Evolutionary conservation across 1,284 basidiomycete genomes (phyloP), one percentile per base, ranked within the genome.

Genomic region (Microbotryum saponariae): DNA sequence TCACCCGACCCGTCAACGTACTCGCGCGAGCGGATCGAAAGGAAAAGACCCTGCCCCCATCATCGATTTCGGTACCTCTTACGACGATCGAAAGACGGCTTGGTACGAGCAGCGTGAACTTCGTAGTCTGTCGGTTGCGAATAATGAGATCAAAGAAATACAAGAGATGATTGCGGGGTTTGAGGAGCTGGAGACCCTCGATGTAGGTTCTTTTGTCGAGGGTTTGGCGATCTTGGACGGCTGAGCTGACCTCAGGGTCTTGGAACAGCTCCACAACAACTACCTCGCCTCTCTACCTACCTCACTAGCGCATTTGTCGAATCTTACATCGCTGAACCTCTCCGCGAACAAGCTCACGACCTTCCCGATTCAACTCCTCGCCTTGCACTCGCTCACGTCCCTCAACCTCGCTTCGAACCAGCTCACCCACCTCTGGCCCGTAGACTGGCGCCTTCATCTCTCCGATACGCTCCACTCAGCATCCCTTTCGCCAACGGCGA

Each of bases 51-150:
- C 45, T 6, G 31, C 31, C 9, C 21, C 50, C 10, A 58, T 54
- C 51, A 49, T 59, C 20, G 49, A 50, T 9, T 54, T 60, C 10
- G 20, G 49, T 16, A 27, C 46, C 27, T 44, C 16, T 14, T 56
- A 52, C 0, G 54, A 54, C 14, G 66, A 61, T 3, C 53, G 49
- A 18, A 21, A 27, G 23, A 46, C 55, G 46, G 31, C 46, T 1
- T 67, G 66, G 66, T 67, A 61, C 45, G 63, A 67, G 47, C 66
- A 68, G 46, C 25, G 47, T 1, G 62, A 62, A 6, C 37, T 68
- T 25, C 48, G 47, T n/a, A 51, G 54, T n/a, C 49, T 68, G 10
- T 62, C 56, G 18, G 45, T 64, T 10, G 48, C 56, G 5, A 68
- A 60, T 29, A 68, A 68, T 54, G 67, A 68, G 45, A 33, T 68